Percentiles rank a stretch among this genome's conserved stretches.
Evolutionary conservation across 345 rosid genomes (phyloP).

Genomic region (Mercurialis annua): DNA sequence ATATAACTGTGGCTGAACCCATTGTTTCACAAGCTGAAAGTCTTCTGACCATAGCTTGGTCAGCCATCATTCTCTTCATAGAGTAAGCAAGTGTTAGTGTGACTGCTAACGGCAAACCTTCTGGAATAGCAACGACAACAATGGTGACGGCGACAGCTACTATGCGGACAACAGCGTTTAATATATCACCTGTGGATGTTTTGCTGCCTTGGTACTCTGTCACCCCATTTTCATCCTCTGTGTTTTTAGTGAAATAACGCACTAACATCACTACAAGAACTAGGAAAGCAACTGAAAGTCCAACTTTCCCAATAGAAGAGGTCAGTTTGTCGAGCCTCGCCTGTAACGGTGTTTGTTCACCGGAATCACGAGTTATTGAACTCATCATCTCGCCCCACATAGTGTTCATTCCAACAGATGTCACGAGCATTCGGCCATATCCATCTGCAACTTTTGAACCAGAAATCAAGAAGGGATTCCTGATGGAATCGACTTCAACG

Average conservation of each 20-base stretch:
- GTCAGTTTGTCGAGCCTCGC: conserved; percentile 26
- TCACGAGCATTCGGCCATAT: conserved; percentile 27
- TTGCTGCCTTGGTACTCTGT: conserved; percentile 16
- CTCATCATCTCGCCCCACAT: conserved; percentile 35
- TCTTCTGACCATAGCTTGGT: conserved; percentile 32
- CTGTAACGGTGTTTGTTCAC: conserved; percentile 31
- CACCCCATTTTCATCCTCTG: conserved; percentile 9
- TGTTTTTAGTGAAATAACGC: conserved; percentile 31
- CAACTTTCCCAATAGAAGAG: conserved; percentile 26
- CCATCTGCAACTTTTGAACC: conserved; percentile 34
- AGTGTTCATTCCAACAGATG: conserved; percentile 33
- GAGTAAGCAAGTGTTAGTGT: conserved; percentile 32
- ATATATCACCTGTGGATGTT: conserved; percentile 5
- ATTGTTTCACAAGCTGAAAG: conserved; percentile 36
- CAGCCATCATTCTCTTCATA: conserved; percentile 35
- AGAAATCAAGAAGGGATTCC: conserved; percentile 31
- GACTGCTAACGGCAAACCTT: conserved; percentile 34
- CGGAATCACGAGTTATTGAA: conserved; percentile 13
- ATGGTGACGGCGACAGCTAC: conserved; percentile 33
- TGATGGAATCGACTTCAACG: conserved; percentile 16
- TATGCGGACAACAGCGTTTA: conserved; percentile 24
- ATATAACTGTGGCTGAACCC: conserved; percentile 35
- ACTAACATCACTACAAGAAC: conserved; percentile 28
- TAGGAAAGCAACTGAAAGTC: conserved; percentile 28
- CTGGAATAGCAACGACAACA: conserved; percentile 35